These are phyloP conservation scores for Mesembryanthemum crystallinum DNA, from an alignment of 148 eudicot species.

Conservation along the genomic window DNA sequence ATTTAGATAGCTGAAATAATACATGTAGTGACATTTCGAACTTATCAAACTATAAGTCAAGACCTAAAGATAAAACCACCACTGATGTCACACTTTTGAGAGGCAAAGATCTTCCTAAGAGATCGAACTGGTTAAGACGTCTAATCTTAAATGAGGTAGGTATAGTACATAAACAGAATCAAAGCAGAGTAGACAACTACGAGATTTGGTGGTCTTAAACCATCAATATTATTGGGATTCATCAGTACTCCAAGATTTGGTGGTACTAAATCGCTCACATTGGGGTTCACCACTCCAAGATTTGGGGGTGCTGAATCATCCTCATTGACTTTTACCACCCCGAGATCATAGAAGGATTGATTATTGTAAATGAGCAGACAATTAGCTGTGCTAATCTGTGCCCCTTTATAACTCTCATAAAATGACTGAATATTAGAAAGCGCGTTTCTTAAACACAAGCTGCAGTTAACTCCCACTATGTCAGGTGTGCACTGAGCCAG, in stretches of 20 bases:
- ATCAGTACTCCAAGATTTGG: no score
- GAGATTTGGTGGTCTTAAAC: neutral
- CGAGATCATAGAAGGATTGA: neutral
- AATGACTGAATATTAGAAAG: neutral
- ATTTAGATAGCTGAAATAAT: no score
- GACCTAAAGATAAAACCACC: no score
- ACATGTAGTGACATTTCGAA: no score
- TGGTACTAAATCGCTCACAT: no score
- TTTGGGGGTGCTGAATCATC: neutral
- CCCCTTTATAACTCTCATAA: slow-evolving; percentile 4
- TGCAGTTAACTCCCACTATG: slow-evolving; percentile 14
- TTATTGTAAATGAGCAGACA: slow-evolving; percentile 11
- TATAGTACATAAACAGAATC: neutral
- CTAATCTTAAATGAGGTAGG: neutral
- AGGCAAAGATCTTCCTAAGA: no score
- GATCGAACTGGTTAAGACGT: no score
- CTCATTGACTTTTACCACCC: neutral
- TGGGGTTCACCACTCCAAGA: neutral
- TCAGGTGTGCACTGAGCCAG: slow-evolving; percentile 24
- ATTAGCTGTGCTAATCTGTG: neutral
- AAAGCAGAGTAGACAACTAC: neutral
- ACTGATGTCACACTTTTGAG: no score
- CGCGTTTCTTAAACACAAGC: slow-evolving; percentile 7
- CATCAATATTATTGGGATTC: neutral
- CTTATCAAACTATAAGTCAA: no score